A percentile compares a stretch with the other conserved stretches of the same genome.
These are phyloP conservation scores for Ganoderma resinaceum DNA, from an alignment of 1,284 basidiomycete species.

Conservation along the genomic window DNA sequence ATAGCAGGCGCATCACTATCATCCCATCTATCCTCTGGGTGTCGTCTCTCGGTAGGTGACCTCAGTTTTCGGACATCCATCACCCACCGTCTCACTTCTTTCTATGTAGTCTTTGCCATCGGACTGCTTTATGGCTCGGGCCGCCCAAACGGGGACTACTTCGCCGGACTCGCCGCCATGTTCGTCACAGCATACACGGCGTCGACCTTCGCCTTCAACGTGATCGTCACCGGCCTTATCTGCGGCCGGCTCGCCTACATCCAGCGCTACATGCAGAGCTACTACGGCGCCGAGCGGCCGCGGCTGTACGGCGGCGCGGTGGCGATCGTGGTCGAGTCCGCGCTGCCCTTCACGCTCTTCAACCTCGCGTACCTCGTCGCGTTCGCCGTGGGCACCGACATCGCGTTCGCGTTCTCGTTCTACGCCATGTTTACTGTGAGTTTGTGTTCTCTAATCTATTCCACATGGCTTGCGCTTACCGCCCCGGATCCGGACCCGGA, in stretches of 20 bases:
- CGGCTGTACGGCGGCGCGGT: conserved; percentile 25
- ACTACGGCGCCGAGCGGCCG: conserved; percentile 2
- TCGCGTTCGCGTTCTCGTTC: conserved; percentile 28
- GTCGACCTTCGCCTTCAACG: conserved; percentile 31
- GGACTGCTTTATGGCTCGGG: conserved; percentile 30
- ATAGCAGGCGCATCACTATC: conserved; percentile 19
- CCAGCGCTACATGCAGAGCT: conserved; percentile 13
- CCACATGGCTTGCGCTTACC: background rate
- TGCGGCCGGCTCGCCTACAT: conserved; percentile 26
- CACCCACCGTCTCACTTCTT: background rate
- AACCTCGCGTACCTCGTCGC: conserved; percentile 24
- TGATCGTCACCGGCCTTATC: conserved; percentile 31
- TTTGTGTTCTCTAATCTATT: background rate
- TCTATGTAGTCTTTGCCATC: conserved; percentile 22
- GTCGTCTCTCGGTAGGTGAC: conserved; percentile 22
- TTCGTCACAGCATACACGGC: conserved; percentile 30
- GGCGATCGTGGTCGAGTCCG: conserved; percentile 17
- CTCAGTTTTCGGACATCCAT: too few relatives aligned
- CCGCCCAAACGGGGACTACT: conserved; percentile 30
- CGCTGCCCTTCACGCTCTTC: conserved; percentile 29
- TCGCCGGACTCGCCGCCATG: conserved; percentile 22
- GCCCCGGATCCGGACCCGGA: too few relatives aligned
- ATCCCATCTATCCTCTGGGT: conserved; percentile 28
- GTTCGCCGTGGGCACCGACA: conserved; percentile 28
- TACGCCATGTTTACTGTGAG: conserved; percentile 34